Base-by-base conservation (phyloP, 208 protist genomes). In the Naegleria fowleri region DNA sequence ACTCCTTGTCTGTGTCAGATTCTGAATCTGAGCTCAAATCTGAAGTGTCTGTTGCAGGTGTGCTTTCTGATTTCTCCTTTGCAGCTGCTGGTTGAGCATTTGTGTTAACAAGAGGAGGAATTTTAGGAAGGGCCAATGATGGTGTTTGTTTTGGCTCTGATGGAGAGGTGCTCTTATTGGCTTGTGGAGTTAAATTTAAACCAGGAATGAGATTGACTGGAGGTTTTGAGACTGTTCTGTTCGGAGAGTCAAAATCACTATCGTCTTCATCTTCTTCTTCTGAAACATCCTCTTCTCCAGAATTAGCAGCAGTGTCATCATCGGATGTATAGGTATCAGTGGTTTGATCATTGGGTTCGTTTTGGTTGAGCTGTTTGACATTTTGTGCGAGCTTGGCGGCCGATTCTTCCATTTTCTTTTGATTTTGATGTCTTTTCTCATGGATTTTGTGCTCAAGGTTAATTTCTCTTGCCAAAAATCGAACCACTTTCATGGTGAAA, bases 401-500 rank as follows among this genome's bases (percentile, higher is more conserved):
- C 4, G 11, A 29, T 3, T 15, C 55, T 29, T 67, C 55, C 11
- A 67, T 67, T 67, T 39, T 51, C 15, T 86, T 33, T 86, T 16
- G n/a, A n/a, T 51, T 51, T 67, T 67, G 22, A 55, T 89, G 39
- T 55, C 22, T 22, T 5, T 39, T 38, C 41, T 58, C 48, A 67
- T 58, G 29, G 19, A 67, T 67, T 40, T 89, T 40, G 19, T 48
- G 38, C 48, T 90, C 87, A 19, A 90, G 43, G 59, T 38, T 51
- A 41, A 90, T 79, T 83, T 90, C 87, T 79, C 38, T 41, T 13
- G 87, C 51, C 5, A 90, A 48, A 51, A 90, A 90, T 9, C n/a
- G 36, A 4, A 90, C 55, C 13, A 79, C 39, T 36, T 51, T 67
- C 33, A 90, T 43, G 7, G 9, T 39, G 55, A 51, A 90, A 51